These are phyloP conservation scores for Phlyctochytrium bullatum DNA, from an alignment of 192 early-diverging fungal species.

Conservation along the genomic window DNA sequence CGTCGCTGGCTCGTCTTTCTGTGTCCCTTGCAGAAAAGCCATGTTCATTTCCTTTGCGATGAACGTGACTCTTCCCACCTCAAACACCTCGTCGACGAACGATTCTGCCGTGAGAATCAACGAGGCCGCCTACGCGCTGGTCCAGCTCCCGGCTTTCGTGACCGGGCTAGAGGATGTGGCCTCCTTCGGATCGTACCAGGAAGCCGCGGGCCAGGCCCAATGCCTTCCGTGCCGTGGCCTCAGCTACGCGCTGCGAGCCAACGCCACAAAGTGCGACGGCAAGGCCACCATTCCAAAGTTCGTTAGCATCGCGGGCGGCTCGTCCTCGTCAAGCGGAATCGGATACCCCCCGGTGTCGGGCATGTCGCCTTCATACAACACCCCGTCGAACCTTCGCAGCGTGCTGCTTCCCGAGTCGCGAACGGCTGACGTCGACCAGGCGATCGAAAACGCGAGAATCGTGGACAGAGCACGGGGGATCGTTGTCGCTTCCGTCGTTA, in stretches of 20 bases:
- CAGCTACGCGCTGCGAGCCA: neutral
- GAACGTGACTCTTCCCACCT: neutral
- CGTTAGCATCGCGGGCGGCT: neutral
- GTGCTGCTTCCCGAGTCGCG: neutral
- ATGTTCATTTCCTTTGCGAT: neutral
- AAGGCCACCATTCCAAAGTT: neutral
- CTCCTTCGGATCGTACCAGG: slow-evolving; percentile 1
- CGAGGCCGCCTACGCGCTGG: too few species aligned
- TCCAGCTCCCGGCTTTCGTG: neutral
- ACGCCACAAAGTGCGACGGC: neutral
- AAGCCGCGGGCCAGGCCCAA: neutral
- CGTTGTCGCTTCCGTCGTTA: neutral
- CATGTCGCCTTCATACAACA: neutral
- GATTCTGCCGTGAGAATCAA: too few species aligned
- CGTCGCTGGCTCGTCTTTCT: neutral
- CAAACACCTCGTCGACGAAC: neutral
- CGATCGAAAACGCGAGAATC: neutral
- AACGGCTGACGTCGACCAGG: neutral
- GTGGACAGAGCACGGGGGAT: neutral
- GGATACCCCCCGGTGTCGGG: neutral
- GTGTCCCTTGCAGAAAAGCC: neutral
- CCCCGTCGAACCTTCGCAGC: neutral
- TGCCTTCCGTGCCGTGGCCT: neutral
- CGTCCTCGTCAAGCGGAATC: too few species aligned
- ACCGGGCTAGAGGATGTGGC: neutral